Evolutionary conservation across 2,329 filamentous ascomycete species (phyloP), one percentile per base, ranked within the genome.

Genomic region (Fusarium marasasianum): DNA sequence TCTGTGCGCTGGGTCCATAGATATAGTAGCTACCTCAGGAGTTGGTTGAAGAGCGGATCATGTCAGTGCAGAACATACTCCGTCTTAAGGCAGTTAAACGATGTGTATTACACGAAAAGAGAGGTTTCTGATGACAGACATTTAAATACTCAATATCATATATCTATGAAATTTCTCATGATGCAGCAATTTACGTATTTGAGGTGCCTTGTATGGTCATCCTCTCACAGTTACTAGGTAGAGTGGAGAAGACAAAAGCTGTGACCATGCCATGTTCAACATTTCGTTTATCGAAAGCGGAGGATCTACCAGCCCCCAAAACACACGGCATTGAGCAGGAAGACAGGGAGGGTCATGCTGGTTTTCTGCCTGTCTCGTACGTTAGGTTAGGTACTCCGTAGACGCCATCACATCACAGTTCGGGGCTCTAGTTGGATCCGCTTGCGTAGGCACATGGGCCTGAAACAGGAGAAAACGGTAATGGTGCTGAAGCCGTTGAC

Each of bases 401-500:
- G 38, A 62, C 58, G 58, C 50, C 57, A 69, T 69, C 64, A 45
- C 65, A 63, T 63, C 43, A 48, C 59, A 57, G 26, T 53, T 37
- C 51, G 41, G 41, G 33, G 51, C 43, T 45, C 48, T 54, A 59
- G 63, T 71, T 60, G 59, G 63, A 38, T 41, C 75, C 75, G 72
- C 75, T 66, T 62, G 58, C 50, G 66, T 55, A 73, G 70, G 66
- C 67, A 77, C 66, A 58, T 60, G 53, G 75, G 57, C 73, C 76
- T 78, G 76, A 78, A 78, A 78, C 76, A 77, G 71, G 71, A 67
- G 73, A 56, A 58, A 69, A 68, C 57, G 60, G 63, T 57, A 69
- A 75, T 60, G 54, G 57, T 47, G 57, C 54, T 55, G 43, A 62
- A 66, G 69, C 59, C 35, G 35, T 62, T 48, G 50, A 68, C 38